Evolutionary conservation across 2,329 filamentous ascomycete species (phyloP), one percentile per base, ranked within the genome.

Genomic region (Exophiala sp.): DNA sequence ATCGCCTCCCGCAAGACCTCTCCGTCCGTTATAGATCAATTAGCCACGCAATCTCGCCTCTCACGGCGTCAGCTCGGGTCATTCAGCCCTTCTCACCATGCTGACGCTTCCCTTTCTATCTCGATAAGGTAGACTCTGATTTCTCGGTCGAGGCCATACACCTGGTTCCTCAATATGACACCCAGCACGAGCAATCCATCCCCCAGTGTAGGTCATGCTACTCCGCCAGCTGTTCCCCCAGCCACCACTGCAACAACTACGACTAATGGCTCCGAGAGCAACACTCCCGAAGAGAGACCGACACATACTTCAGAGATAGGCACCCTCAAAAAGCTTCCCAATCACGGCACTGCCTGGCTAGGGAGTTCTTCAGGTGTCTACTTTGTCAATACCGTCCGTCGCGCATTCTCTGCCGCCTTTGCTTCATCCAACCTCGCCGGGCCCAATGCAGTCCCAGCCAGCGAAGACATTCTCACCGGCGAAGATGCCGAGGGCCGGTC

Each of bases 341-440:
- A 70, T 36, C 69, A 74, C 36, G 72, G 75, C 55, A 78, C 75
- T 47, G 72, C 78, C 49, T 80, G 79, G 61, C 74, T 80, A 29
- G 78, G 78, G 21, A 78, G 75, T 60, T 76, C 76, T 10, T 78
- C 73, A 38, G 78, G 78, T 3, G 75, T 80, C 41, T 80, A 75
- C 65, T 80, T 80, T 64, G 72, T 77, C 60, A 78, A 80, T 54
- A 80, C 78, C 1, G 78, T 80, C 51, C 75, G 75, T 39, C 71
- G 73, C 32, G 76, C 77, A n/a, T 80, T 80, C 62, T 72, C 73
- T 5, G 63, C 66, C 16, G 66, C 68, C 5, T 60, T 70, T 24
- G 65, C 65, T 41, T 46, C 59, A 42, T 61, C 59, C 16, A 50
- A 52, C 42, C 34, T 54, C 2, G 57, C 44, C 20, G 57, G 59